phyloP scores from a whole-genome alignment of 768 basidiomycete species.

The Melanogaster broomeanus region DNA sequence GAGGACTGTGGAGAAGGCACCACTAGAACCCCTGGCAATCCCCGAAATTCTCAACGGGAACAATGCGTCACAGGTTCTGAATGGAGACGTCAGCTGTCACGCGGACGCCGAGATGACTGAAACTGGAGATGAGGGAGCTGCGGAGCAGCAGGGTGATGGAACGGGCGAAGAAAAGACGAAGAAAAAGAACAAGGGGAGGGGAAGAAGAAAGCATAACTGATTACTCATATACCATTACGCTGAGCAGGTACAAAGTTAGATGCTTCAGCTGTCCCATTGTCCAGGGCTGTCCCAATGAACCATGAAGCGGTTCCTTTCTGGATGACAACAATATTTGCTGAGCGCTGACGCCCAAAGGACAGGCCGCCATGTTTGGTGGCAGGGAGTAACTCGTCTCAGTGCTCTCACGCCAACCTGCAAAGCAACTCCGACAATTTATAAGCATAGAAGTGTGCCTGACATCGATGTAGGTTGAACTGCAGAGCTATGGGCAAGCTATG shows the following conservation, averaged over 20 bases:
- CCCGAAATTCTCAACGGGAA: constrained; percentile 17
- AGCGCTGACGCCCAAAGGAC: neutral
- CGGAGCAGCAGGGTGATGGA: constrained; percentile 1
- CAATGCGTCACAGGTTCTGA: constrained; percentile 13
- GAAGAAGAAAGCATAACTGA: constrained; percentile 13
- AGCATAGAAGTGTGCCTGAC: neutral
- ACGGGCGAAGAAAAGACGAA: constrained; percentile 7
- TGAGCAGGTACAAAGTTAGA: too few relatives aligned
- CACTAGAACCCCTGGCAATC: constrained; percentile 11
- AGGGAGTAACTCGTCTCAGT: too few relatives aligned
- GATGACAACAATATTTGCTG: neutral
- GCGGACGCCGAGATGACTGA: constrained; percentile 1
- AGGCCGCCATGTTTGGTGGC: too few relatives aligned
- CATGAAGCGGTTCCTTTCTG: neutral
- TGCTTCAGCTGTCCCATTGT: too few relatives aligned
- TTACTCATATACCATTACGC: too few relatives aligned
- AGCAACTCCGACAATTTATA: neutral
- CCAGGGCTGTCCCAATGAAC: neutral
- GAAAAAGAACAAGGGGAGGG: constrained; percentile 20
- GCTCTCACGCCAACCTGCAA: neutral
- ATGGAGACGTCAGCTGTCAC: constrained; percentile 16
- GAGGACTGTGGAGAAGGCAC: constrained; percentile 14
- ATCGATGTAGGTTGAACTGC: too few relatives aligned
- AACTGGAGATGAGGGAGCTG: constrained; percentile 14
- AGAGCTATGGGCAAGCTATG: too few relatives aligned